Evolutionary conservation across 768 basidiomycete genomes (phyloP), one percentile per base, ranked within the genome.

Genomic region (Chlorophyllum brunneum): DNA sequence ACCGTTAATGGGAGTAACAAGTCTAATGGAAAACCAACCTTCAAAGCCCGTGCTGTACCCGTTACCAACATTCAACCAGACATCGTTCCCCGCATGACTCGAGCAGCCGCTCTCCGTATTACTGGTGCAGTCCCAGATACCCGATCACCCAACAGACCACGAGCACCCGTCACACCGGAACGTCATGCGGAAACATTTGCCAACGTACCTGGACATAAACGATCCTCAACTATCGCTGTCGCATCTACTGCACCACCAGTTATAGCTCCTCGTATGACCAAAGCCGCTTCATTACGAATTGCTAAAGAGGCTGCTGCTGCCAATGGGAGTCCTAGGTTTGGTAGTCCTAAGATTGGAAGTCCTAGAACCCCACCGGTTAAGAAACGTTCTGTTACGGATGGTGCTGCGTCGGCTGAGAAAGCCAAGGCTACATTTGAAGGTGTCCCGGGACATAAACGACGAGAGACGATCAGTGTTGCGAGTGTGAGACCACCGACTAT

Each of bases 201-300:
- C 20, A 83, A 88, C 55, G 83, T 92, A 3, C 91, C 90, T 0
- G 90, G 90, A 0, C 91, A 93, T 65, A 91, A 90, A 62, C 85
- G 90, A 34, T 42, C 75, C 0, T 80, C 74, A 57, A 79, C 77
- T 5, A 88, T 93, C 45, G 51, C 70, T 0, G 91, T 93, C 7
- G 84, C 89, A 11, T 86, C 84, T 18, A 89, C 85, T 18, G 82
- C 82, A 13, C 79, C 90, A 2, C 90, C 90, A 4, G 63, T 64
- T 2, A 81, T 91, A 38, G 78, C 83, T 0, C 90, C 90, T 1
- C 73, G 86, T 37, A 82, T 90, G 83, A 85, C 86, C 1, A 80
- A 81, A 26, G 88, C 90, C 3, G 85, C 89, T 1, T 75, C 86
- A 9, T 68, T 92, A 49, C 75, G 88, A 51, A 61, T 88, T 13